Conservation (phyloP, 2,329 filamentous ascomycete genomes). For the Xylariaceae sp. region DNA sequence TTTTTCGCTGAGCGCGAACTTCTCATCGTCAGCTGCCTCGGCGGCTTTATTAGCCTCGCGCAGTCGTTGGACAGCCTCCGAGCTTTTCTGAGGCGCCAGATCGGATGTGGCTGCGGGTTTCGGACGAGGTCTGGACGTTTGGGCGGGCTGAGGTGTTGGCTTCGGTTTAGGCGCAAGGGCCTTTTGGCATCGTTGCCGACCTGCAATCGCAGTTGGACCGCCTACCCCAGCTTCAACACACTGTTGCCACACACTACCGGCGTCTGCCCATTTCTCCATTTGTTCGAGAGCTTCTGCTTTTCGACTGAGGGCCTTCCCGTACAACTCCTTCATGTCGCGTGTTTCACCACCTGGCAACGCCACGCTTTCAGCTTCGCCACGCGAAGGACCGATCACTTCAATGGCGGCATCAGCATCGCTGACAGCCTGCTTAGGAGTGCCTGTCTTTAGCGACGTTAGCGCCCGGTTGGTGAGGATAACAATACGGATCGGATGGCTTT, state of each 20-base stretch:
- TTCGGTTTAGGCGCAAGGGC: constrained; percentile 68
- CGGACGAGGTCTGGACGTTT: constrained; percentile 41
- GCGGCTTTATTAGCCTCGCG: constrained; percentile 80
- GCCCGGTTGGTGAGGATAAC: constrained; percentile 89
- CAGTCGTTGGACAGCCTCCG: constrained; percentile 74
- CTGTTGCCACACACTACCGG: constrained; percentile 69
- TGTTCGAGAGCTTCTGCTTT: constrained; percentile 95
- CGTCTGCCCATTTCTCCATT: constrained; percentile 89
- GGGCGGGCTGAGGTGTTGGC: constrained; percentile 39
- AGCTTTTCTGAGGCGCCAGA: constrained; percentile 47
- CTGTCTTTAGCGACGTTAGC: constrained; percentile 83
- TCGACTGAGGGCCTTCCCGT: constrained; percentile 84
- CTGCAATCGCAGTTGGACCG: constrained; percentile 76
- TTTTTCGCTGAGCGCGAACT: constrained; percentile 78
- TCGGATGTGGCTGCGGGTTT: constrained; percentile 35
- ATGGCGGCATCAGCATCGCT: constrained; percentile 78
- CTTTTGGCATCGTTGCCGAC: constrained; percentile 82
- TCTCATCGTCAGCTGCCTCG: constrained; percentile 84
- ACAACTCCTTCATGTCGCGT: constrained; percentile 90
- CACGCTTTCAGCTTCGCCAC: constrained; percentile 76
- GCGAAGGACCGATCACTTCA: constrained; percentile 68
- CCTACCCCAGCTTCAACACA: constrained; percentile 82
- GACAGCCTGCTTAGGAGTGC: constrained; percentile 82
- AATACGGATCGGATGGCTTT: constrained; percentile 75
- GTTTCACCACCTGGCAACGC: constrained; percentile 57